Base-by-base conservation (phyloP, 2,329 filamentous ascomycete genomes). In the Microcera coccophila region DNA sequence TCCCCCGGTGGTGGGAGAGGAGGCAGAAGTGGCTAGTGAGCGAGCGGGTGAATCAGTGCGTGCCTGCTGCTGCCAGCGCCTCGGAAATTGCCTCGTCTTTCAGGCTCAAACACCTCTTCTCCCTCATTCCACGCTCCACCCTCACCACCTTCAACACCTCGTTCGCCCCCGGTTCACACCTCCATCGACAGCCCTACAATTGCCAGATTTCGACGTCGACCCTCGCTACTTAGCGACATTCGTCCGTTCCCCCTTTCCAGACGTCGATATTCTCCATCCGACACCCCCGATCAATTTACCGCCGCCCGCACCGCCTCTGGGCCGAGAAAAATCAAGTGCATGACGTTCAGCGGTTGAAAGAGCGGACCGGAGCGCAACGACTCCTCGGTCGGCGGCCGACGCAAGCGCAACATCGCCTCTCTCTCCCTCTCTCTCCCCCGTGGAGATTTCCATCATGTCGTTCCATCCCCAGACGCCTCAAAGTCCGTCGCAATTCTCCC, bases 391-490 rank as follows among this genome's bases (percentile, higher is more conserved):
- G 58, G 53, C 53, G 61, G 52, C 58, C 60, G 55, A 54, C 59
- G 61, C 61, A 55, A 60, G n/a, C n/a, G n/a, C n/a, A n/a, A n/a
- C n/a, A n/a, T n/a, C n/a, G n/a, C n/a, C n/a, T n/a, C 57, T 58
- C 52, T 62, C 55, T 51, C 53, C 54, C 47, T 52, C 48, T 51
- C 49, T 50, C 57, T 50, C 58, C 50, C 48, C 53, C 49, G 56
- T 55, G 63, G 63, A 59, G 65, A 62, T 55, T 58, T 62, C 65
- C 69, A 76, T 65, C 65, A 83, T 83, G 79, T 80, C 78, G 68
- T 81, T 78, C 72, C 79, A 82, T 64, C 80, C 80, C 57, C 79
- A 79, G 59, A 84, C 80, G 56, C 81, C 81, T 62, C 79, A 83
- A 72, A 84, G 80, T 63, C 80, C 80, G 61, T 81, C 78, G 61